phyloP scores from a whole-genome alignment of 2,329 filamentous ascomycete species.

The Penicillium frequentans region DNA sequence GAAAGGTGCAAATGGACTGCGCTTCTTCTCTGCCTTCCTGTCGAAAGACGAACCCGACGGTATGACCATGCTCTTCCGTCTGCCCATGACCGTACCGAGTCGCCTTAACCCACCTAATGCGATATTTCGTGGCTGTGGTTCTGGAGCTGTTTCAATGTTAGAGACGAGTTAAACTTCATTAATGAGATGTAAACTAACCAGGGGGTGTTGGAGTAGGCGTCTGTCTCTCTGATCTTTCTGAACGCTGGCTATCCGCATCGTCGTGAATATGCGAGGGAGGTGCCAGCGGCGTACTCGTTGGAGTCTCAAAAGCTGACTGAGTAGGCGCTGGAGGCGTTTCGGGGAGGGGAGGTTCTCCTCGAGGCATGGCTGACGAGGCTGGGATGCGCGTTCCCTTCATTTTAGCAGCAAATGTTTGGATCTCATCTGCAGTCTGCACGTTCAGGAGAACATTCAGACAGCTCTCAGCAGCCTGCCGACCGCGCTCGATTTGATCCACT shows the following conservation, averaged over 20 bases:
- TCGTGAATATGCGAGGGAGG: constrained; percentile 45
- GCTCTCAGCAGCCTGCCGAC: constrained; percentile 71
- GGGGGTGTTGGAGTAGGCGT: constrained; percentile 32
- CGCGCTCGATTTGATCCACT: constrained; percentile 78
- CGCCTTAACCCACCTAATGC: constrained; percentile 47
- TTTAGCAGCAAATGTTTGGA: constrained; percentile 54
- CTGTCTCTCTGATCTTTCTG: constrained; percentile 45
- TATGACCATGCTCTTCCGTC: constrained; percentile 45
- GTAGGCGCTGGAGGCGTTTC: constrained; percentile 19
- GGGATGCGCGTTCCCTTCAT: constrained; percentile 15
- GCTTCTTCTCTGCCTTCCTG: constrained; percentile 40
- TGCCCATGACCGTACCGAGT: constrained; percentile 49
- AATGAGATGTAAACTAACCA: constrained; percentile 27
- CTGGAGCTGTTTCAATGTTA: constrained; percentile 28
- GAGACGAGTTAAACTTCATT: neutral
- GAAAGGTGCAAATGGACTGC: constrained; percentile 44
- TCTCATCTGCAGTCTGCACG: constrained; percentile 82
- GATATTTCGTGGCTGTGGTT: constrained; percentile 41
- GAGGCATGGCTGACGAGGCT: constrained; percentile 10
- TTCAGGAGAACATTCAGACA: constrained; percentile 82
- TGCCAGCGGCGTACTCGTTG: constrained; percentile 16
- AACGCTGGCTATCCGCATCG: constrained; percentile 57
- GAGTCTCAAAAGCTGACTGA: constrained; percentile 19
- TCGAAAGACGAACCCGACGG: constrained; percentile 31
- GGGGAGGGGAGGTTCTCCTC: constrained; percentile 18